Evolutionary conservation across 1,139 yeast species (phyloP).

Genomic region (Lodderomyces elongisporus): DNA sequence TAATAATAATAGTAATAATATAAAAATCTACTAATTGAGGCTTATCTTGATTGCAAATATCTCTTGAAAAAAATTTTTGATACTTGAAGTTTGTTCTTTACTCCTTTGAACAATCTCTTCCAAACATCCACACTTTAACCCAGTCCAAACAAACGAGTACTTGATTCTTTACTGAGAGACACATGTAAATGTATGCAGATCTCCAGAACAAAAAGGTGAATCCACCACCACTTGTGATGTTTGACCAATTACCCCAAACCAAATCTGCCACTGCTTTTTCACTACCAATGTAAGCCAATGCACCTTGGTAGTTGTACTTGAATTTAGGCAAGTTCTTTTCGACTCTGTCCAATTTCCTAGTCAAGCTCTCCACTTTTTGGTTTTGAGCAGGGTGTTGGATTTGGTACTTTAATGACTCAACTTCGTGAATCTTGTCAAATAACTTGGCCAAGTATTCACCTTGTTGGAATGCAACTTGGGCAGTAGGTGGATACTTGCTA

Average conservation of each 20-base stretch:
- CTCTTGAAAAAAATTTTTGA: too few relatives aligned
- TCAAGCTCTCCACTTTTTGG: conserved; percentile 31
- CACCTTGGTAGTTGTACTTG: conserved; percentile 64
- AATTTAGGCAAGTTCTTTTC: conserved; percentile 52
- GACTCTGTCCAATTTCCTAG: conserved; percentile 36
- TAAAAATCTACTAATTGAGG: too few relatives aligned
- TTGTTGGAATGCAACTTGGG: conserved; percentile 96
- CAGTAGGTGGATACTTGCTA: conserved; percentile 91
- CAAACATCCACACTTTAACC: conserved; percentile 80
- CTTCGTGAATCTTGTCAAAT: conserved; percentile 64
- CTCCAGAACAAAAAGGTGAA: conserved; percentile 92
- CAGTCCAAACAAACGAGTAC: conserved; percentile 81
- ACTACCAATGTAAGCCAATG: conserved; percentile 78
- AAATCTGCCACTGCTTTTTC: conserved; percentile 94
- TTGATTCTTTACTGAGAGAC: conserved; percentile 84
- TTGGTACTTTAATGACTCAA: conserved; percentile 53
- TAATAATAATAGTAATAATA: too few relatives aligned
- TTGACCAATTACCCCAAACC: conserved; percentile 82
- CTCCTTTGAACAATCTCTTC: conserved; percentile 75
- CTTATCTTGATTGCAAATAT: too few relatives aligned
- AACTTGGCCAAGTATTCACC: conserved; percentile 75
- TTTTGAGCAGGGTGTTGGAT: conserved; percentile 27
- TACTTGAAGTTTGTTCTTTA: too few relatives aligned
- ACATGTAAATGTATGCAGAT: conserved; percentile 88
- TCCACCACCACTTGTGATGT: conserved; percentile 77